Evolutionary conservation across 371 early-diverging fungal genomes (phyloP).

Genomic region (Racocetra persica): DNA sequence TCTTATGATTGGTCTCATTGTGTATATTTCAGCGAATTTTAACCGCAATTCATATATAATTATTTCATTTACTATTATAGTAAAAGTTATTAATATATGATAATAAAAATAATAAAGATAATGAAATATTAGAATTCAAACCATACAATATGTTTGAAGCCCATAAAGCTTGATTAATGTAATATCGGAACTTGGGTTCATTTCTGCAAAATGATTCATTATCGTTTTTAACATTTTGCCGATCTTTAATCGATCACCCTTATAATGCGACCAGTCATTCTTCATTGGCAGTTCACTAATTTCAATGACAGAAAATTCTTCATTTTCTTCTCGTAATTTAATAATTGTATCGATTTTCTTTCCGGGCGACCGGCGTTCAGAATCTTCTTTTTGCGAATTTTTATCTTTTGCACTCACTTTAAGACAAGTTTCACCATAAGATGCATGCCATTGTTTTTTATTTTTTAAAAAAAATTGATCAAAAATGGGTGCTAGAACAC

Average conservation of each 20-base stretch:
- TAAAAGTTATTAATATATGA: constrained; percentile 27
- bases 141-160: constrained; percentile 37
- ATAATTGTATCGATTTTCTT: constrained; percentile 31
- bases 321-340: constrained; percentile 10
- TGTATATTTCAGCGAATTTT: constrained; percentile 20
- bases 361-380: constrained; percentile 27
- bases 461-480: constrained; percentile 5
- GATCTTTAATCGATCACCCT: constrained; percentile 36
- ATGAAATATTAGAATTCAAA: constrained; percentile 13
- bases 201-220: constrained; percentile 32
- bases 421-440: constrained; percentile 36
- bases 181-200: constrained; percentile 24
- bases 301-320: constrained; percentile 34
- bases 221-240: constrained; percentile 31
- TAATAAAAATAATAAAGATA: constrained; percentile 13
- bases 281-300: constrained; percentile 13
- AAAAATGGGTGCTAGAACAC: constrained; percentile 7
- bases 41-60: constrained; percentile 21
- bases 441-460: constrained; percentile 20
- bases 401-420: constrained; percentile 1
- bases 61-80: constrained; percentile 12
- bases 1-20: neutral
- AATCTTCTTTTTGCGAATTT: constrained; percentile 27
- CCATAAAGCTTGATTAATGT: constrained; percentile 25
- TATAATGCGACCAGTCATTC: constrained; percentile 34